A percentile compares a stretch with the other conserved stretches of the same genome.
phyloP scores from a whole-genome alignment of 2,329 filamentous ascomycete species.

The Orbilia quercus region DNA sequence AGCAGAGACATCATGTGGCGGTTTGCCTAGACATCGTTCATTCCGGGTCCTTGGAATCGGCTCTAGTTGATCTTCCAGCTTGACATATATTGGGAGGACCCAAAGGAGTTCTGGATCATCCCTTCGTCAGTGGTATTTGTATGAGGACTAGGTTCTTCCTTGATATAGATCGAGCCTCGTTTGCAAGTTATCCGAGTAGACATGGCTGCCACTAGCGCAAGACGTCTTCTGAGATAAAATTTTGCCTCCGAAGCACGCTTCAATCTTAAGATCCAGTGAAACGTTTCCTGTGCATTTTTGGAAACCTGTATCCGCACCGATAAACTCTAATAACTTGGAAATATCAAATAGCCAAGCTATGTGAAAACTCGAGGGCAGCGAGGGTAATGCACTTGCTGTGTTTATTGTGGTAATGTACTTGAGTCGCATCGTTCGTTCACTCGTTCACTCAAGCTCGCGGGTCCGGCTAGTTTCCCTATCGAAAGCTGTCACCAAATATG shows the following conservation, averaged over 20 bases:
- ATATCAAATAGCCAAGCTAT: too few species aligned
- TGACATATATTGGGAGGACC: not conserved
- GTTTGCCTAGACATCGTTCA: conserved; percentile 11
- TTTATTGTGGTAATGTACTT: not conserved
- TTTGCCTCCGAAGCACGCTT: not conserved
- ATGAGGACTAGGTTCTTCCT: not conserved
- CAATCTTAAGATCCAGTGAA: not conserved
- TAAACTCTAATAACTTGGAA: too few species aligned
- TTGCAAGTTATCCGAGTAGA: not conserved
- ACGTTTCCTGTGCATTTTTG: too few species aligned
- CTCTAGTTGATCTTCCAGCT: conserved; percentile 11
- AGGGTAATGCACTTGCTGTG: too few species aligned
- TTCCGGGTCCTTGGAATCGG: conserved; percentile 46
- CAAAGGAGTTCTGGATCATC: not conserved
- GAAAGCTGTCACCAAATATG: conserved; percentile 19
- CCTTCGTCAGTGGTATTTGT: not conserved
- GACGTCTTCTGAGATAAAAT: not conserved
- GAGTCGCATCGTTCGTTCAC: conserved; percentile 2
- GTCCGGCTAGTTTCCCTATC: conserved; percentile 22
- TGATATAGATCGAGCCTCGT: not conserved
- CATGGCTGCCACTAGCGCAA: not conserved
- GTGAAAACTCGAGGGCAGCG: too few species aligned
- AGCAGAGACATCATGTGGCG: conserved; percentile 25
- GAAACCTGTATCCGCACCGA: too few species aligned
- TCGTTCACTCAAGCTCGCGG: too few species aligned